Conservation (phyloP, 495 filamentous ascomycete genomes). For the Umbilicaria muhlenbergii region DNA sequence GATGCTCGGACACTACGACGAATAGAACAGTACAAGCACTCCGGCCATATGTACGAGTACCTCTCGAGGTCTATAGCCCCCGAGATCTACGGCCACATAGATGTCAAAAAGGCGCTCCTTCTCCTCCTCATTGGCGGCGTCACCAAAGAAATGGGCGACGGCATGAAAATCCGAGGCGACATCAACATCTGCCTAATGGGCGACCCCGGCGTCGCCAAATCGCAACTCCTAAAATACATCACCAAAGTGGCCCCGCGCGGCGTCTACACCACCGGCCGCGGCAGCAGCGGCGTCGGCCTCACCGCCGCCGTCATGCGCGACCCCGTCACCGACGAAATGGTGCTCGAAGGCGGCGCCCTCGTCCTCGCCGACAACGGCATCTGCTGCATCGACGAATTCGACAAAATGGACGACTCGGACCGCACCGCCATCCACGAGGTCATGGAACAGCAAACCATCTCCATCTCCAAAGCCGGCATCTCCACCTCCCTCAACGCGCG, state of each 20-base stretch:
- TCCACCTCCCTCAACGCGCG: constrained; percentile 90
- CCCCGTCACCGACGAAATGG: constrained; percentile 97
- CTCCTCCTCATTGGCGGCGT: constrained; percentile 91
- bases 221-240: constrained; percentile 93
- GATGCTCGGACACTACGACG: constrained; percentile 62
- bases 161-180: constrained; percentile 95
- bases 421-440: constrained; percentile 98
- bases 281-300: constrained; percentile 90
- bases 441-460: constrained; percentile 99
- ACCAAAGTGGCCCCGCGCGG: constrained; percentile 94
- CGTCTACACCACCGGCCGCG: constrained; percentile 94
- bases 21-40: constrained; percentile 64
- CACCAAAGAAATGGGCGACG: constrained; percentile 92
- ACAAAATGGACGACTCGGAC: constrained; percentile 98
- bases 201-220: constrained; percentile 98
- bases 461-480: constrained; percentile 96
- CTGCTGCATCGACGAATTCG: constrained; percentile 99
- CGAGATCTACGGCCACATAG: constrained; percentile 89
- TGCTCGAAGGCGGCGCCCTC: constrained; percentile 88
- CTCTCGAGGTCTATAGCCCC: constrained; percentile 91
- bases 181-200: constrained; percentile 99
- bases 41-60: constrained; percentile 86
- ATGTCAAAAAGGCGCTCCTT: constrained; percentile 95
- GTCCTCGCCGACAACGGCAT: constrained; percentile 96
- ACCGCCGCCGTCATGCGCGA: constrained; percentile 98